These are phyloP conservation scores for Cutaneotrichosporon cyanovorans DNA, from an alignment of 1,284 basidiomycete genomes.

Conservation along the genomic window DNA sequence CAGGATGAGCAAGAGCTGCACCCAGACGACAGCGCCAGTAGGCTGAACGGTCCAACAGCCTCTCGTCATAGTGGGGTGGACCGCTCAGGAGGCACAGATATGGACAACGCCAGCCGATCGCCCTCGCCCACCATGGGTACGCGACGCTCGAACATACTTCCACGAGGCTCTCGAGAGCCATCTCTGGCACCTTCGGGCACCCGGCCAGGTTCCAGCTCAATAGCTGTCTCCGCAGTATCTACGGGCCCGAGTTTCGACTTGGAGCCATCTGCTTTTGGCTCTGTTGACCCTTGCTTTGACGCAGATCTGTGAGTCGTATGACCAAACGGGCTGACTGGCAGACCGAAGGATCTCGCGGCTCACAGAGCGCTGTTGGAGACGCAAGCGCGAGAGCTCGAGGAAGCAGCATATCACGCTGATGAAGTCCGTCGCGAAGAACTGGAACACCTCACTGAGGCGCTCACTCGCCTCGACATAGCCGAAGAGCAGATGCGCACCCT, in stretches of 20 bases:
- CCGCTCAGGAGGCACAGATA: neutral
- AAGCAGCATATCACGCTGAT: neutral
- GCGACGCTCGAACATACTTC: neutral
- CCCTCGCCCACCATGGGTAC: neutral
- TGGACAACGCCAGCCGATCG: neutral
- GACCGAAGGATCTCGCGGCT: neutral
- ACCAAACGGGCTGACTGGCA: neutral
- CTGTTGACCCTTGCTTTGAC: neutral
- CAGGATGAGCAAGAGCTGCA: too few relatives aligned
- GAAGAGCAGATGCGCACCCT: conserved; percentile 34
- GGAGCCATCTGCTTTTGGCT: too few relatives aligned
- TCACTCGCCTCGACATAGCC: conserved; percentile 27
- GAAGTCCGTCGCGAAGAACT: neutral
- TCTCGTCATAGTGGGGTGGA: too few relatives aligned
- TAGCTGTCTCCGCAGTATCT: conserved; percentile 17
- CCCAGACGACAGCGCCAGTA: too few relatives aligned
- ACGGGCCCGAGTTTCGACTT: neutral
- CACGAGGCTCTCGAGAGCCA: too few relatives aligned
- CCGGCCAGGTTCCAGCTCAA: conserved; percentile 9
- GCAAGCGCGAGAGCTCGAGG: neutral
- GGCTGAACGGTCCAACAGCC: too few relatives aligned
- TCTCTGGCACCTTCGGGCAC: too few relatives aligned
- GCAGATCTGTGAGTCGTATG: neutral
- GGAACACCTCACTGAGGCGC: conserved; percentile 18
- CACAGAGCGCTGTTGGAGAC: neutral